Conservation (phyloP, 768 basidiomycete genomes). For the Sporobolomyces pararoseus region DNA sequence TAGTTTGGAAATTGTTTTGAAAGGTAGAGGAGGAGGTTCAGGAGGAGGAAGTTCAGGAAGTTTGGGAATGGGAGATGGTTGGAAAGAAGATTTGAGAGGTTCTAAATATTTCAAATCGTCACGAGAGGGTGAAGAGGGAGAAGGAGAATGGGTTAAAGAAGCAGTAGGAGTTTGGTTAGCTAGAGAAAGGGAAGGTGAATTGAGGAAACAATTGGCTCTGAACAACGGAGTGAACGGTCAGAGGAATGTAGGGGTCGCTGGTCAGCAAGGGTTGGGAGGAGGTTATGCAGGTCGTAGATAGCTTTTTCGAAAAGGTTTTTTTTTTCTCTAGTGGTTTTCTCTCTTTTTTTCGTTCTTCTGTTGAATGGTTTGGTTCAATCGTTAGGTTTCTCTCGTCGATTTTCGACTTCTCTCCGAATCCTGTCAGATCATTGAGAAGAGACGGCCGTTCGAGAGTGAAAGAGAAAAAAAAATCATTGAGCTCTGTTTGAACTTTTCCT, state of each 20-base stretch:
- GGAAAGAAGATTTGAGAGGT: background rate
- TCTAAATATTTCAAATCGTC: background rate
- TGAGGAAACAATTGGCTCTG: background rate
- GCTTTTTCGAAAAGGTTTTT: too few species aligned
- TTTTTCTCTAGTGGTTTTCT: too few species aligned
- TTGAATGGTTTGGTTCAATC: too few species aligned
- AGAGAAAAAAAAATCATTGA: too few species aligned
- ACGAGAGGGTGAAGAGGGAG: background rate
- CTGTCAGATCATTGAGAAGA: too few species aligned
- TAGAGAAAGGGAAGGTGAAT: background rate
- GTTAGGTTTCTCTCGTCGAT: too few species aligned
- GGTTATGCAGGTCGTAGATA: too few species aligned
- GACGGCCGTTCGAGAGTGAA: too few species aligned
- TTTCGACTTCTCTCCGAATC: too few species aligned
- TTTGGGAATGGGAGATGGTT: background rate
- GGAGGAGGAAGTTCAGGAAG: background rate
- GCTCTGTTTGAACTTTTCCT: too few species aligned
- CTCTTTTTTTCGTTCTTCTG: too few species aligned
- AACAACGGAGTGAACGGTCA: background rate
- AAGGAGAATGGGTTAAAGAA: constrained; percentile 27
- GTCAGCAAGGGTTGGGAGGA: too few species aligned
- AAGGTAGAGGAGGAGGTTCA: background rate
- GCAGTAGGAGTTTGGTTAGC: constrained; percentile 17
- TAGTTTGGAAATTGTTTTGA: background rate
- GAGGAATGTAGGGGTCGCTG: background rate